Base-by-base conservation (phyloP, 2,329 filamentous ascomycete genomes). In the Didymosphaeria variabile region DNA sequence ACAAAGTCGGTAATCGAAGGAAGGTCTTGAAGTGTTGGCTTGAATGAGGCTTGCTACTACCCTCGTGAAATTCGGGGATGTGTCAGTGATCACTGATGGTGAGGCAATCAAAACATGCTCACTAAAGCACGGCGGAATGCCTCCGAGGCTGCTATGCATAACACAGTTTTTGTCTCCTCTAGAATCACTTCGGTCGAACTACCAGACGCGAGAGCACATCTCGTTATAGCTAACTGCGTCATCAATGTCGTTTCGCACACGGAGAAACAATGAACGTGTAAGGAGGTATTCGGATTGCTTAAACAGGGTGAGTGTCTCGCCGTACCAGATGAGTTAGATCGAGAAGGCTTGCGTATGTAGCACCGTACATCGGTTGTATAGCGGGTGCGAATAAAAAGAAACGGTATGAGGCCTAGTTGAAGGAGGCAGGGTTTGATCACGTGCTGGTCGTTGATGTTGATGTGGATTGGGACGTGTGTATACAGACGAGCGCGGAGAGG, bases 141-240 rank as follows among this genome's bases (percentile, higher is more conserved):
- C 19, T 59, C 69, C 12, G 78, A 79, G 19, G 71, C 76, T 0
- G 65, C 72, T 0, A 73, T 75, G 5, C 61, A 66, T 6, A 88
- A 88, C 65, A 79, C 83, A 2, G 68, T 76, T 13, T 88, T 89
- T 59, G 65, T 88, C 59, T 74, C 86, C 60, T 77, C 80, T 2
- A 69, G 44, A 3, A 88, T 90, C 67, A 87, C 84, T 0, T 66
- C 76, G 3, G 82, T 88, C 21, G 74, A 81, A 0, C 74, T 88
- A 0, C 69, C 77, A 0, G 65, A 74, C 10, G 67, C 62, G 9
- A 82, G 70, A 17, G 84, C 81, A 19, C 81, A 88, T 72, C 85
- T 84, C 67, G 82, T 90, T 59, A 87, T 89, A 64, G 86, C 83
- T 63, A 90, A 90, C 74, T 90, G 87, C 54, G 72, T 75, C 40